A percentile compares a stretch with the other conserved stretches of the same genome.
Evolutionary conservation across 75 land plant species (phyloP).

Genomic region (Pseudotsuga menziesii): DNA sequence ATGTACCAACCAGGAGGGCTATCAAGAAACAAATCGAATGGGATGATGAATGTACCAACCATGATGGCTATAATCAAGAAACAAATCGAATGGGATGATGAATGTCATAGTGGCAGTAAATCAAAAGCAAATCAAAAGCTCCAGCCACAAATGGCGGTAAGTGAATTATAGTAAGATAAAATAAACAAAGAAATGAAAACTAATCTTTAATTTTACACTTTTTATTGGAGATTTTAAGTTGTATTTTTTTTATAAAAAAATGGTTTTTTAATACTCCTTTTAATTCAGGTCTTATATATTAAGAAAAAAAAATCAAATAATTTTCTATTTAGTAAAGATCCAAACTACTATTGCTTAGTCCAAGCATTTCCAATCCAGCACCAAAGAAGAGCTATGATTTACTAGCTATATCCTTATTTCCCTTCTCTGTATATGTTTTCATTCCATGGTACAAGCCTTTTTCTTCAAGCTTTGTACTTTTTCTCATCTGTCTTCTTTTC

Average conservation of each 20-base stretch:
- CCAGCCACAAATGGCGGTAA: constrained; percentile 10
- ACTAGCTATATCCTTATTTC: background rate
- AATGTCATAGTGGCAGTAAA: constrained; percentile 13
- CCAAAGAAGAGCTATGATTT: background rate
- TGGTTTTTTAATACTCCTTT: background rate
- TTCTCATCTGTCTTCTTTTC: constrained; percentile 2
- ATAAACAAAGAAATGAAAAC: background rate
- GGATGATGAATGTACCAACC: constrained; percentile 26
- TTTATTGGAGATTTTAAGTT: constrained; percentile 1
- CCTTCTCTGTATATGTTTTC: background rate
- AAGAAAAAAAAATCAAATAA: background rate
- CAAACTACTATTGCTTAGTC: background rate
- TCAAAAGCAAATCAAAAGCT: constrained; percentile 16
- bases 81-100: constrained; percentile 33
- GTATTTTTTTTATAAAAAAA: background rate
- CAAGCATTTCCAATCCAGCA: background rate
- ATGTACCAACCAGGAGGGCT: constrained; percentile 55
- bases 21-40: constrained; percentile 39
- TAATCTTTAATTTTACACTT: background rate
- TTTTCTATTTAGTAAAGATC: background rate
- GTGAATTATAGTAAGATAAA: constrained; percentile 1
- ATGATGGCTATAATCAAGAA: constrained; percentile 52
- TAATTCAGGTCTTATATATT: background rate
- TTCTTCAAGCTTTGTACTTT: background rate
- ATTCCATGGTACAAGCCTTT: too few relatives aligned